Evolutionary conservation across 2,329 filamentous ascomycete genomes (phyloP).

Genomic region (Bipolaris victoriae): DNA sequence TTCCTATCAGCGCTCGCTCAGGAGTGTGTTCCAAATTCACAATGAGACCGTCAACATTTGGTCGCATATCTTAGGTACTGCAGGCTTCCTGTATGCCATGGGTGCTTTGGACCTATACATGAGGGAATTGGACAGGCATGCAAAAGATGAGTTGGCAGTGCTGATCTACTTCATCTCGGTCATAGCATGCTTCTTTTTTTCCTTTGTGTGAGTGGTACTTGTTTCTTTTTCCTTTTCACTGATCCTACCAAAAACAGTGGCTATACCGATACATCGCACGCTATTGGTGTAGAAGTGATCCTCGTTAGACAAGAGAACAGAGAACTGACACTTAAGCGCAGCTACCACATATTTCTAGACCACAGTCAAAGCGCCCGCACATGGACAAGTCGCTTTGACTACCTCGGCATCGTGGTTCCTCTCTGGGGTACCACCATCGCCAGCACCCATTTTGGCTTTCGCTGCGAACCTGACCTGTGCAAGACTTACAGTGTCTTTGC

Average conservation of each 20-base stretch:
- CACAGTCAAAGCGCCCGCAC: slow-evolving; percentile 76
- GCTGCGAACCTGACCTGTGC: slow-evolving; percentile 42
- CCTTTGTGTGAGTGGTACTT: slow-evolving; percentile 41
- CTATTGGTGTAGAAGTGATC: too few relatives aligned
- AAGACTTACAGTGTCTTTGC: slow-evolving; percentile 48
- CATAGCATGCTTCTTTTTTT: slow-evolving; percentile 15
- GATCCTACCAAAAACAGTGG: background rate
- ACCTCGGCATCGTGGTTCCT: slow-evolving; percentile 71
- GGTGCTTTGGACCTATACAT: background rate
- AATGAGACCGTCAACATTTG: slow-evolving; percentile 17
- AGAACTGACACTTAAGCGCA: slow-evolving; percentile 34
- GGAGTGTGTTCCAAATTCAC: slow-evolving; percentile 3
- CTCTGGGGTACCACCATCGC: slow-evolving; percentile 90
- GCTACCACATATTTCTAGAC: slow-evolving; percentile 80
- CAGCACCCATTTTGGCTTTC: slow-evolving; percentile 65
- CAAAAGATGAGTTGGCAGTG: slow-evolving; percentile 7
- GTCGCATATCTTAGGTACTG: slow-evolving; percentile 9
- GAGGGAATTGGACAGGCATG: background rate
- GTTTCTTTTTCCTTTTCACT: background rate
- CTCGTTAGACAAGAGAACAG: background rate
- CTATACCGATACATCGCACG: too few relatives aligned
- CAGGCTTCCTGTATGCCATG: background rate
- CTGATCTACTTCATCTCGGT: slow-evolving; percentile 11
- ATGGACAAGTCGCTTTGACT: slow-evolving; percentile 88
- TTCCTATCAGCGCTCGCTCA: slow-evolving; percentile 4